A percentile compares a stretch with the other conserved stretches of the same genome.
phyloP scores from a whole-genome alignment of 106 monocot species.

The Platanthera guangdongensis region DNA sequence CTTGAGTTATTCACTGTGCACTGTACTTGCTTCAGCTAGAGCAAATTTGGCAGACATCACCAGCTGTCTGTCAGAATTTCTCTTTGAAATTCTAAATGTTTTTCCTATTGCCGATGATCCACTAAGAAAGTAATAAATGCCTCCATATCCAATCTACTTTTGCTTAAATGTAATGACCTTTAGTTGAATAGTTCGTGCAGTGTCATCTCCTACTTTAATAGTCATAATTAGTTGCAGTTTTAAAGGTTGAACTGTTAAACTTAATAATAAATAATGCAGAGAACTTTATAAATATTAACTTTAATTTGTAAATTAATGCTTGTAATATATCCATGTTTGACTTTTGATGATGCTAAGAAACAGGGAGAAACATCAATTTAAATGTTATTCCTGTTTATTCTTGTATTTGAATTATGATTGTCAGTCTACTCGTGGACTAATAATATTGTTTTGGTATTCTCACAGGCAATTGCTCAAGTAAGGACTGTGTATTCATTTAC shows the following conservation, averaged over 20 bases:
- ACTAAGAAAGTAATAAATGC: neutral
- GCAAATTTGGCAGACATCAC: neutral
- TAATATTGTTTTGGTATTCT: conserved; percentile 4
- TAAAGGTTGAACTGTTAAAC: neutral
- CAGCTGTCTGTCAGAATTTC: neutral
- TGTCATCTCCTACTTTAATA: neutral
- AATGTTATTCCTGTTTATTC: neutral
- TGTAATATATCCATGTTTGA: neutral
- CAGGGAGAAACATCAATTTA: neutral
- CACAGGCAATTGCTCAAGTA: conserved; percentile 88
- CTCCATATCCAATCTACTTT: neutral
- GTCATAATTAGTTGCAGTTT: neutral
- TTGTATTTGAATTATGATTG: neutral
- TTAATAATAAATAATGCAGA: neutral
- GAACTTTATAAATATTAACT: neutral
- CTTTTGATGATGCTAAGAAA: neutral
- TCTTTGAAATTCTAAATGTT: neutral
- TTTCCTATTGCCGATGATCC: neutral
- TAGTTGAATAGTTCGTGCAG: neutral
- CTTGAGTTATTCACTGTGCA: neutral
- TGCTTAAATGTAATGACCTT: neutral
- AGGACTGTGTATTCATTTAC: conserved; percentile 92
- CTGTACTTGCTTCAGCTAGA: neutral
- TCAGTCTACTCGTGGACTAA: neutral
- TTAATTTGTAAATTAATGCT: neutral